Evolutionary conservation across 768 basidiomycete genomes (phyloP).

Genomic region (Boletus sensibilis): DNA sequence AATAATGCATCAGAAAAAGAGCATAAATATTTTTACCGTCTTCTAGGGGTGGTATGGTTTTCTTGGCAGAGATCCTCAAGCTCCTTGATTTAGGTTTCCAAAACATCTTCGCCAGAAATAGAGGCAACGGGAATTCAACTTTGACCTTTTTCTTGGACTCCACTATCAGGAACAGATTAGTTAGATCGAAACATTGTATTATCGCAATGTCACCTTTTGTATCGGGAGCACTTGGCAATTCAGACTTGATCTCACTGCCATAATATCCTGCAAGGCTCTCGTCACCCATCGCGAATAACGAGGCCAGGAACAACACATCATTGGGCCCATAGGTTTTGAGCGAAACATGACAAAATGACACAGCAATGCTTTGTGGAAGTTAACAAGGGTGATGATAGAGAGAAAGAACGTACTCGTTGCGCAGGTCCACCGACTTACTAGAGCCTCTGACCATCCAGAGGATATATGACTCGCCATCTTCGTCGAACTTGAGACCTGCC

Average conservation of each 20-base stretch:
- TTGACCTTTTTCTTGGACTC: not conserved
- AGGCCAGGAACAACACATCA: constrained; percentile 12
- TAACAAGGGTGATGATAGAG: not conserved
- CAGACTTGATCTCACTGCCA: not conserved
- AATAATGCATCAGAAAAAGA: not conserved
- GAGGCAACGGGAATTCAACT: not conserved
- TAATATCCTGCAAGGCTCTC: constrained; percentile 1
- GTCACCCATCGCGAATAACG: constrained; percentile 3
- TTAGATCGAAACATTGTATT: not conserved
- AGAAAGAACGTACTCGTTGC: constrained; percentile 7
- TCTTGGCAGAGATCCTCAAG: not conserved
- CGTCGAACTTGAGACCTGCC: not conserved
- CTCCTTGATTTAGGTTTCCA: not conserved
- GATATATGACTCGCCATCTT: not conserved
- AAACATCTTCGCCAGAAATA: not conserved
- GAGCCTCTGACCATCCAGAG: constrained; percentile 10
- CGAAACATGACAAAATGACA: constrained; percentile 5
- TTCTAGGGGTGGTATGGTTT: not conserved
- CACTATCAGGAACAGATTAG: not conserved
- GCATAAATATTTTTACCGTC: not conserved
- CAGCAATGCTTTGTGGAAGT: not conserved
- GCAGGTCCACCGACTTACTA: not conserved
- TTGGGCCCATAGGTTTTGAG: constrained; percentile 7
- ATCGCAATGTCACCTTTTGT: not conserved
- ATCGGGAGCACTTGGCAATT: not conserved